These are phyloP conservation scores for Cyclotella choctawhatcheeana DNA, from an alignment of 108 stramenopile species.

Conservation along the genomic window DNA sequence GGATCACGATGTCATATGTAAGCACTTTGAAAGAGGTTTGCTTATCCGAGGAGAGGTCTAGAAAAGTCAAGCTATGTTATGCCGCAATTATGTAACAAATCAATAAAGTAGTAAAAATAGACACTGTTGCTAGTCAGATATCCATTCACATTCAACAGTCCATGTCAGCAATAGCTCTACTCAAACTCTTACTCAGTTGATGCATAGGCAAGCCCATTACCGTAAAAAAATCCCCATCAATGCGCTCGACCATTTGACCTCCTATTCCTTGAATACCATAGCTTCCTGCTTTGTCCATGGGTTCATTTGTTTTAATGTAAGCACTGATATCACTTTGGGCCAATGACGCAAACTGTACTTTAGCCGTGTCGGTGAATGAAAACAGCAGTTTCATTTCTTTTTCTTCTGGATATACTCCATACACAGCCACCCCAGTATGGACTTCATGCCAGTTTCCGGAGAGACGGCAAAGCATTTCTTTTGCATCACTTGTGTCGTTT, in stretches of 20 bases:
- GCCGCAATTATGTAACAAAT: too few relatives aligned
- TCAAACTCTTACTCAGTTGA: constrained; percentile 58
- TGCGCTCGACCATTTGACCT: constrained; percentile 72
- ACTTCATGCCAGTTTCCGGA: constrained; percentile 88
- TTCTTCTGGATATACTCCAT: constrained; percentile 21
- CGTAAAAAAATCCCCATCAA: constrained; percentile 89
- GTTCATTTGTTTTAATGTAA: constrained; percentile 87
- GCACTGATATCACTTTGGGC: constrained; percentile 67
- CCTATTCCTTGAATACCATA: constrained; percentile 97
- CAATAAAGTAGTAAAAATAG: too few relatives aligned
- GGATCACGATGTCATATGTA: constrained; percentile 63
- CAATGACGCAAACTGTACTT: constrained; percentile 78
- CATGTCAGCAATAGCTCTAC: constrained; percentile 39
- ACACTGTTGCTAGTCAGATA: too few relatives aligned
- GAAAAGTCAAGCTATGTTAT: too few relatives aligned
- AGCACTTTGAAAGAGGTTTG: constrained; percentile 68
- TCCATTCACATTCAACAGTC: background rate
- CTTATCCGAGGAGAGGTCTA: background rate
- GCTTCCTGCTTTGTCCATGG: constrained; percentile 95
- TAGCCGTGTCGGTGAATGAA: constrained; percentile 83
- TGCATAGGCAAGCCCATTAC: constrained; percentile 97
- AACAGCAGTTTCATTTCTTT: constrained; percentile 41
- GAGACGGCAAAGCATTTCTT: constrained; percentile 69
- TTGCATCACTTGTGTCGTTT: constrained; percentile 68
- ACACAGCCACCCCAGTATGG: constrained; percentile 90